Evolutionary conservation across 208 protist genomes (phyloP).

Genomic region (Perkinsela sp.): DNA sequence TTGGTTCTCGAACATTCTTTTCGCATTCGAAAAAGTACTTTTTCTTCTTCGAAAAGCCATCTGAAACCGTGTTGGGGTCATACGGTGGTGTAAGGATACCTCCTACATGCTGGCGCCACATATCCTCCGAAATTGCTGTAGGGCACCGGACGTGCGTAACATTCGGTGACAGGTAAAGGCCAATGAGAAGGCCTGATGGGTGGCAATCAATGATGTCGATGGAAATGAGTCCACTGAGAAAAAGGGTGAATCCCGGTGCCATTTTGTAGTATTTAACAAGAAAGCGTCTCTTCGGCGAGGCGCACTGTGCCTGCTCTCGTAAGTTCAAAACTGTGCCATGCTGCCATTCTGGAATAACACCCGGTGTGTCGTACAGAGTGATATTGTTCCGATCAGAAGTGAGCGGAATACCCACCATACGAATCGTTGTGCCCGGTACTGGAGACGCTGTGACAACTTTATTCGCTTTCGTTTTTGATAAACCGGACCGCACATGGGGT

Average conservation of each 20-base stretch:
- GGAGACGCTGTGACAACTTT: slow-evolving; percentile 61
- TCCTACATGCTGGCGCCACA: slow-evolving; percentile 50
- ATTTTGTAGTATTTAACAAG: slow-evolving; percentile 44
- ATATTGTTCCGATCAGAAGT: not conserved
- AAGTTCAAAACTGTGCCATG: slow-evolving; percentile 35
- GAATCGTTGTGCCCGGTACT: slow-evolving; percentile 52
- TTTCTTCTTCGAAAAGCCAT: slow-evolving; percentile 20
- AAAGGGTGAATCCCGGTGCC: slow-evolving; percentile 39
- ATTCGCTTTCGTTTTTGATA: slow-evolving; percentile 41
- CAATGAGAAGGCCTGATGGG: slow-evolving; percentile 29
- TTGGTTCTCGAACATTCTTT: slow-evolving; percentile 28
- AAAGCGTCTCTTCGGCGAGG: slow-evolving; percentile 27
- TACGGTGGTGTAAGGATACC: slow-evolving; percentile 33
- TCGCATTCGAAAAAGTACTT: slow-evolving; percentile 58
- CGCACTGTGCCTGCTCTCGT: slow-evolving; percentile 43
- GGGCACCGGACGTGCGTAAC: slow-evolving; percentile 32
- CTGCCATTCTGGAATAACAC: slow-evolving; percentile 56
- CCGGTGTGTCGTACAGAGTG: slow-evolving; percentile 46
- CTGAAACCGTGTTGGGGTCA: slow-evolving; percentile 34
- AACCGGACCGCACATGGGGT: slow-evolving; percentile 40
- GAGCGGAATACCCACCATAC: slow-evolving; percentile 25
- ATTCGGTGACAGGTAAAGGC: slow-evolving; percentile 61
- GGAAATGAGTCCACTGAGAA: slow-evolving; percentile 39
- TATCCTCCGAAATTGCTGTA: slow-evolving; percentile 28
- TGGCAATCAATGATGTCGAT: slow-evolving; percentile 49